Evolutionary conservation across 176 grass and related monocot genomes (phyloP).

Genomic region (Phragmites australis): DNA sequence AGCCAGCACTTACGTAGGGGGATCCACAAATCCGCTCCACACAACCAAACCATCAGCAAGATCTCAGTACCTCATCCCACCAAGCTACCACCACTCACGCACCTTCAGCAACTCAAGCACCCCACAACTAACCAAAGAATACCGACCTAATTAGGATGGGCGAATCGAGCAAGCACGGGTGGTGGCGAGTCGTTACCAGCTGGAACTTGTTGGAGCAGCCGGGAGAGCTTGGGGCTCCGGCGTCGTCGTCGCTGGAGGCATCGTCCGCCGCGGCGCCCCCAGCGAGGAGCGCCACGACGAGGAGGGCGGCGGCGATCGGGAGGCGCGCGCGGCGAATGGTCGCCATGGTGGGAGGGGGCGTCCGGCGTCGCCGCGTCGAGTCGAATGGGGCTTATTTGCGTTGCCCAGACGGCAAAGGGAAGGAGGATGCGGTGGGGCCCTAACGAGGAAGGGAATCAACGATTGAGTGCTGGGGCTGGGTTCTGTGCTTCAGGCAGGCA

Average conservation of each 20-base stretch:
- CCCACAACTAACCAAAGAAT: neutral
- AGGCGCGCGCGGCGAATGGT: neutral
- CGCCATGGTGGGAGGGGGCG: slow-evolving; percentile 21
- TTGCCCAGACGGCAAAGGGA: neutral
- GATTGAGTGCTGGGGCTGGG: too few relatives aligned
- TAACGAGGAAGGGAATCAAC: too few relatives aligned
- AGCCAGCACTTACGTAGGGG: neutral
- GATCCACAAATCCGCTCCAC: slow-evolving; percentile 3
- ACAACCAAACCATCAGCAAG: neutral
- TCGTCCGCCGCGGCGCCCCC: slow-evolving; percentile 55
- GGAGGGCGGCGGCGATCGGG: neutral
- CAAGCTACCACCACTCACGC: neutral
- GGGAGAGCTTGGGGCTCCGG: slow-evolving; percentile 52
- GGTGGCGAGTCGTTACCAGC: slow-evolving; percentile 52
- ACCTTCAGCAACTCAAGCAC: neutral
- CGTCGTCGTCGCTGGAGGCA: slow-evolving; percentile 62
- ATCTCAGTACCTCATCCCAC: slow-evolving; percentile 1
- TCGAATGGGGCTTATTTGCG: neutral
- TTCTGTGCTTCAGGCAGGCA: too few relatives aligned
- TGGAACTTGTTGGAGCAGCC: slow-evolving; percentile 94
- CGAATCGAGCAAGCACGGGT: neutral
- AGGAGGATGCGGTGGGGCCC: too few relatives aligned
- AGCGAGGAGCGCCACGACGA: slow-evolving; percentile 28
- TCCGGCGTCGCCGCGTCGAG: neutral
- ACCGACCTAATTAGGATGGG: neutral